Evolutionary conservation across 805 yeast species (phyloP), one percentile per base, ranked within the genome.

Genomic region (Nakazawaea siamensis): DNA sequence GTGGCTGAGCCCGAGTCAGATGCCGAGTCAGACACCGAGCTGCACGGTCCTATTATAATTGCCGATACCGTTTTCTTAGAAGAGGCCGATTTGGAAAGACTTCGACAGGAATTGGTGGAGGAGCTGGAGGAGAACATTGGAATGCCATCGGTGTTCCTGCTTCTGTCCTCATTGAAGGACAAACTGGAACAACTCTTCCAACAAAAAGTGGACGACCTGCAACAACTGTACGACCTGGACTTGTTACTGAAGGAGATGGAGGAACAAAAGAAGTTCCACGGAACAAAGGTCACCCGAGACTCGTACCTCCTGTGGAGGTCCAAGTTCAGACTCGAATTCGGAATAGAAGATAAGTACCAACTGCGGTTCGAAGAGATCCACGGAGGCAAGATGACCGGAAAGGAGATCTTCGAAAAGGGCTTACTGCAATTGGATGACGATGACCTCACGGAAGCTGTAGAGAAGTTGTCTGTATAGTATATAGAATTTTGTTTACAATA

Each of bases 321-420:
- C 3, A 63, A 58, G 34, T 88, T 92, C 57, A 68, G 94, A 39
- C 60, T 64, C 38, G 96, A 84, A 48, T 58, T 78, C 71, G 74
- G 76, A n/a, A 60, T 74, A 43, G 90, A 82, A 46, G 69, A 70
- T 32, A 64, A 76, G 44, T 68, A 73, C 37, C 58, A 57, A 24
- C 60, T 65, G 34, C 66, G 84, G 44, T 68, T 70, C 41, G 55
- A 60, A 25, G 54, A 52, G n/a, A 71, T 77, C 50, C 90, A 82
- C 51, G 68, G 67, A 29, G 94, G 92, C 6, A 82, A 78, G 56
- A 58, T 87, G 50, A 79, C 94, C 0, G 98, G 98, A 17, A 71
- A 75, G 47, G 90, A 86, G 58, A 82, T 92, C 41, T 90, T 90
- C 51, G 97, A 87, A 52, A 70, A 70, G 49, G 97, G 97, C 29